Base-by-base conservation (phyloP, 1,139 yeast species). In the Geotrichum citri-aurantii region DNA sequence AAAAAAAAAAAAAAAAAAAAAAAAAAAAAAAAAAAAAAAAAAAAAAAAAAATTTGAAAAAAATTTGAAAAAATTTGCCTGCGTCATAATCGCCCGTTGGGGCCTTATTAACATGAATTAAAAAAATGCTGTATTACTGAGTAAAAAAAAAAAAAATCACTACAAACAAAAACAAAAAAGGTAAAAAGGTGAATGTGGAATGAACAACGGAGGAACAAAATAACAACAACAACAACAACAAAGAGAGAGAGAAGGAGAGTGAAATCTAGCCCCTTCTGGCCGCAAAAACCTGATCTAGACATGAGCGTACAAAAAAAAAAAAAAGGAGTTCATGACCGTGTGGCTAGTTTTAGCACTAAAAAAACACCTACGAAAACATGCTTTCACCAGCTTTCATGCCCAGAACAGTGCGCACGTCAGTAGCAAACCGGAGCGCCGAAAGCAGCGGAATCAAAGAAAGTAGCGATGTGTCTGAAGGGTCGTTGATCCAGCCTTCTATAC, bases 401-500 rank as follows among this genome's bases (percentile, higher is more conserved):
- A 93, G 75, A 1, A 93, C 76, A 54, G 83, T 82, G 63, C 98
- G 77, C n/a, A 93, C 97, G 73, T 93, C 99, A 7, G 90, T 85
- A 40, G 93, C 83, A 63, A 83, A 81, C 61, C 96, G 79, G 66
- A 93, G 74, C 40, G 96, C 88, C 66, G 87, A 84, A 57, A 93
- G 76, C 70, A 93, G 75, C 1, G 99, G 98, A 54, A 93, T 73
- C 57, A 93, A 74, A 66, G 89, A 85, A 70, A 93, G 75, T 60
- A 93, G 76, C 67, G 90, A 96, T 27, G 85, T 79, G 70, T 93
- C 99, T 51, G 86, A 82, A 23, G 95, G 96, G 73, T 93, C 99
- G 68, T 89, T 90, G 63, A 93, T 90, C 99, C 99, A 93, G 50
- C 99, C 98, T 73, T 92, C 97, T 23, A 93, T 90, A 75, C 87